Evolutionary conservation across 2,329 filamentous ascomycete genomes (phyloP), one percentile per base, ranked within the genome.

Genomic region (Tolypocladium capitatum): DNA sequence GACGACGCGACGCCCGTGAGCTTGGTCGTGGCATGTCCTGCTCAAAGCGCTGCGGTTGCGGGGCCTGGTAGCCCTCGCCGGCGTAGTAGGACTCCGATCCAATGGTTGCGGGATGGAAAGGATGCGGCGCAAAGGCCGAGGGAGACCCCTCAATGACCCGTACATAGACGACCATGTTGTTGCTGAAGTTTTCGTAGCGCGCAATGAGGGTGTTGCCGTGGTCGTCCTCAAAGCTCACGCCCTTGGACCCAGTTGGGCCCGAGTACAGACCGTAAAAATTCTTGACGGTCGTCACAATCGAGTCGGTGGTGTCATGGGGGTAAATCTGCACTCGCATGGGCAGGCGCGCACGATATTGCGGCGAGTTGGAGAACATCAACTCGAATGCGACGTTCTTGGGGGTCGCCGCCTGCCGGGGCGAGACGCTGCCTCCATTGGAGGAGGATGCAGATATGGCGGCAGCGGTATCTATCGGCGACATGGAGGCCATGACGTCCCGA

Each of bases 181-280:
- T 82, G 57, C 78, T 77, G 62, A 98, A 89, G 72, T 98, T 98
- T 68, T 97, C 91, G 66, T 95, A 96, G 51, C 88, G 81, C 53
- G 91, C 89, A 66, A 98, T 97, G 60, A 98, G 80, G 51, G 86
- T 94, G 60, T 86, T 91, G 59, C 87, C 88, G 58, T 84, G 74
- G 54, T 86, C 80, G 65, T 97, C 91, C 68, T 97, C 91, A 61
- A 98, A 97, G 69, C 88, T 94, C 61, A 98, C 84, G 55, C 92
- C 90, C 63, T 83, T 83, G 56, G 80, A 80, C 56, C 80, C 77
- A 52, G 68, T 69, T 33, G 75, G 73, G 52, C 79, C 82, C 55
- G 91, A 86, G 65, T 96, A 96, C 56, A 98, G 77, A 51, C 92
- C 92, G 63, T 95, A 97, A 71, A 97, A 97, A 73, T 96, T 97